phyloP scores from a whole-genome alignment of 305 asterid genomes.

The Fraxinus angustifolia region DNA sequence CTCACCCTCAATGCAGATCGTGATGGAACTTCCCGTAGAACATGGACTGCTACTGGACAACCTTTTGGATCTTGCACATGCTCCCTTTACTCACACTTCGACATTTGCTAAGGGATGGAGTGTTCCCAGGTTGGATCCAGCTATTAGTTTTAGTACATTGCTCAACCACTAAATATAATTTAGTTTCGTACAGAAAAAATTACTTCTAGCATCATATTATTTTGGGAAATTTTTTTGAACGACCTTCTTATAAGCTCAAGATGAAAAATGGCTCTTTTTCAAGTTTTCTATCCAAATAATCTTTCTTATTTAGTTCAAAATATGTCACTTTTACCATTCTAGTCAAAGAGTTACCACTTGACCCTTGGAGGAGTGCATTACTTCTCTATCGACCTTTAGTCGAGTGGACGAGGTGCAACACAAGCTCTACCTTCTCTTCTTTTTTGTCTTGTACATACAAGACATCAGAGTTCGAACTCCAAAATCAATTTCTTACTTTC shows the following conservation, averaged over 20 bases:
- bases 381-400: not conserved
- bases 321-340: not conserved
- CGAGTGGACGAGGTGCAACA: not conserved
- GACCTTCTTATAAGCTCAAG: not conserved
- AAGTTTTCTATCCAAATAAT: not conserved
- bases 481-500: not conserved
- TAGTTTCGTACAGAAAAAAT: not conserved
- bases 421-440: not conserved
- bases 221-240: not conserved
- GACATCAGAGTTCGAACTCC: not conserved
- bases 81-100: conserved; percentile 88
- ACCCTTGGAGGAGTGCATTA: not conserved
- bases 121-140: conserved; percentile 60
- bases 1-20: conserved; percentile 46
- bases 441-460: not conserved
- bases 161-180: not conserved
- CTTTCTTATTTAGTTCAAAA: not conserved
- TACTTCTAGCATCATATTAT: not conserved
- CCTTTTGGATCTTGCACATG: conserved; percentile 93
- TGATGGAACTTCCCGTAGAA: conserved; percentile 88
- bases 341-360: not conserved
- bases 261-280: not conserved
- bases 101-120: conserved; percentile 95
- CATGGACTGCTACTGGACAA: conserved; percentile 86
- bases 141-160: not conserved